Base-by-base conservation (phyloP, 352 stramenopile species). In the Phytophthora pini region DNA sequence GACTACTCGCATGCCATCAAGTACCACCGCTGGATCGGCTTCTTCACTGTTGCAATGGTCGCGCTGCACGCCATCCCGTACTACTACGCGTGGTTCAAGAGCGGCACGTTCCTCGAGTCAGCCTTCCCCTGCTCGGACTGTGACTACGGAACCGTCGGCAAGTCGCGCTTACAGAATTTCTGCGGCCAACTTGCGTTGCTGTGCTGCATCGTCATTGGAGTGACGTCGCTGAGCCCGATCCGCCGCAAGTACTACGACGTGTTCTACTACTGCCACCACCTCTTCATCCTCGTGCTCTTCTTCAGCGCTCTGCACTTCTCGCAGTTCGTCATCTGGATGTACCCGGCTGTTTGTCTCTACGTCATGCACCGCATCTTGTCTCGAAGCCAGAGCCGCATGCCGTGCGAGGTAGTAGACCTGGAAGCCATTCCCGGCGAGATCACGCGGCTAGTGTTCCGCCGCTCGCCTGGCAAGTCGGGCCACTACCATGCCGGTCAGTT, bases 241-340 rank as follows among this genome's bases (percentile, higher is more conserved):
- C 87, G 91, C 22, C 82, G 91, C 40, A 65, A 68, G 29, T 88
- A 80, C 76, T 97, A 95, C 66, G 82, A 92, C 48, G 43, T 94
- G 29, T 97, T 97, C 52, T 94, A 96, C 75, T 95, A 94, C 74
- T 78, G 76, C 55, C 89, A 97, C 68, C 87, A 95, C 64, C 77
- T 96, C 39, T 96, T 96, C 69, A 77, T 97, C 36, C 58, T 95
- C 20, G 87, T 93, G 70, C 68, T 92, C 46, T 64, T 94, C 60
- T 69, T 77, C 45, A 75, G 72, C 47, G 75, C 76, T 15, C 61
- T 95, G 32, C 87, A 95, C 75, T 95, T 90, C 36, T 83, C 77
- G 47, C 80, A 80, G 24, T 92, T 94, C 44, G 81, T 95, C 39
- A 91, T 93, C 31, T 95, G 82, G 82, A 90, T 94, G 80, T 95